Percentiles rank a stretch among this genome's conserved stretches.
These are phyloP conservation scores for Annulohypoxylon nitens DNA, from an alignment of 495 filamentous ascomycete species.

Conservation along the genomic window DNA sequence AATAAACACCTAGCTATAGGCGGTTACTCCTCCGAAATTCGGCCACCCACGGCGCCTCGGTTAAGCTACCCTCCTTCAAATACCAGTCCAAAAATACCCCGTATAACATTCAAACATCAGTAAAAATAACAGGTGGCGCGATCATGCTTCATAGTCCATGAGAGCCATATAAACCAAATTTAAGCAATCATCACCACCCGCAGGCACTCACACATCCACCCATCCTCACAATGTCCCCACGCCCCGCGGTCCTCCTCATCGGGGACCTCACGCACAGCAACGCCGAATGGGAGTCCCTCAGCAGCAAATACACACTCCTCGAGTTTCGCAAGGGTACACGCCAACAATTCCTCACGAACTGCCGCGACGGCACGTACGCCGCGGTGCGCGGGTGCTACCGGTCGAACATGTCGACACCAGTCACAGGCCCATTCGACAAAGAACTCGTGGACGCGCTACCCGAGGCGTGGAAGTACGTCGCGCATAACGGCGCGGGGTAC, in stretches of 20 bases:
- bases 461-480: slow-evolving; percentile 77
- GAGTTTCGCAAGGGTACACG: slow-evolving; percentile 62
- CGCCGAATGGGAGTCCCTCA: slow-evolving; percentile 64
- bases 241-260: slow-evolving; percentile 66
- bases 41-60: slow-evolving; percentile 24
- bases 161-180: neutral
- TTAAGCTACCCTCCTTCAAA: slow-evolving; percentile 10
- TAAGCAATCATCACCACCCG: neutral
- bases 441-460: slow-evolving; percentile 77
- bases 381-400: slow-evolving; percentile 78
- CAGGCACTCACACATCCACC: too few relatives aligned
- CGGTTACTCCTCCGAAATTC: slow-evolving; percentile 33
- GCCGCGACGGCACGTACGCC: slow-evolving; percentile 74
- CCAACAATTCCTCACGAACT: slow-evolving; percentile 79
- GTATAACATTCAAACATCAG: neutral
- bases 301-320: slow-evolving; percentile 64
- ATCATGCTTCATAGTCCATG: neutral
- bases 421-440: slow-evolving; percentile 77
- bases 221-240: neutral
- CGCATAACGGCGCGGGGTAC: slow-evolving; percentile 89
- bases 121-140: neutral
- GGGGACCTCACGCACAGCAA: slow-evolving; percentile 71
- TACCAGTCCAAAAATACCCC: neutral
- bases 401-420: slow-evolving; percentile 74
- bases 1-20: neutral